Base-by-base conservation (phyloP, 345 rosid genomes). In the Toxicodendron radicans region DNA sequence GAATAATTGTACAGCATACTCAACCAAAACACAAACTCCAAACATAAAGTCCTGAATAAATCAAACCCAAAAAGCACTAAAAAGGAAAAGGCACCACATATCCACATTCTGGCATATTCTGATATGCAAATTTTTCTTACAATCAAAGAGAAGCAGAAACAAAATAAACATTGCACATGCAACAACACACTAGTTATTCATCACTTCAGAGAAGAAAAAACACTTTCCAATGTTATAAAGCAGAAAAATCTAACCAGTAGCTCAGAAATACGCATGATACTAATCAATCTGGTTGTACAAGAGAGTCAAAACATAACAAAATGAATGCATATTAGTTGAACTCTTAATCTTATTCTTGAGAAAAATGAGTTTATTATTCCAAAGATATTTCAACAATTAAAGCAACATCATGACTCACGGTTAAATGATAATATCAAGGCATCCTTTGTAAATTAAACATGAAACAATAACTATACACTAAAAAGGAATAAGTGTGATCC, bases 1-100 rank as follows among this genome's bases (percentile, higher is more conserved):
- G 27, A 51, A 20, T n/a, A 14, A 68, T 21, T 71, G 69, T 33
- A 33, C 10, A 24, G 49, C 27, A 74, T 49, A 69, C 60, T 17
- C 10, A 45, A 58, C 23, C 23, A 58, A 43, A 46, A 45, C n/a
- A 65, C n/a, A 0, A 62, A 59, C 61, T 24, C 23, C 54, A 51
- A 71, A 67, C n/a, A n/a, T 23, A 78, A 41, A 49, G 60, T 7
- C 6, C 41, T 57, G 58, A 46, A 61, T 48, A 33, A 59, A 59
- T 49, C 27, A 56, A 70, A 66, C 5, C 41, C 58, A 20, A 27
- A 3, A 27, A 3, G 12, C 13, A 53, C 16, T 43, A 63, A 45
- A 73, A 3, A 23, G 41, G 24, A 9, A 27, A 12, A 16, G 4
- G 43, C n/a, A 56, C 56, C 10, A 64, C 35, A 46, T 30, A 18